Evolutionary conservation across 1,284 basidiomycete species (phyloP).

Genomic region (Trichosporon sp.): DNA sequence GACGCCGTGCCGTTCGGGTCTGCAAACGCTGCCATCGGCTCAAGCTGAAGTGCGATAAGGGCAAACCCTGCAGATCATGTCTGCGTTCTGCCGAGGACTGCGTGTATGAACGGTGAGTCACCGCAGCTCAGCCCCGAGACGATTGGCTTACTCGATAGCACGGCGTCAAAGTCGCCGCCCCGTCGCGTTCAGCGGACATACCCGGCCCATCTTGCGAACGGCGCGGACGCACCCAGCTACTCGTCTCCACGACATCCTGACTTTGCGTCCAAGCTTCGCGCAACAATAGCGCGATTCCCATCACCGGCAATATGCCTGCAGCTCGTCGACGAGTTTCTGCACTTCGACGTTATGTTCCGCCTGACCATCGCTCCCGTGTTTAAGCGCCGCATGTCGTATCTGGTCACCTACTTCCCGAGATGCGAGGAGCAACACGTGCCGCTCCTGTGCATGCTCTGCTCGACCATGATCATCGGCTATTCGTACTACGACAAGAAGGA

Average conservation of each 20-base stretch:
- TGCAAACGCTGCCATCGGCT: slow-evolving; percentile 11
- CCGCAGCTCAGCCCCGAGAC: neutral
- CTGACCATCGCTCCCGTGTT: neutral
- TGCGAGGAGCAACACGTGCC: neutral
- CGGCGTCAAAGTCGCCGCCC: neutral
- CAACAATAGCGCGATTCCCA: neutral
- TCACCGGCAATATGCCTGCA: neutral
- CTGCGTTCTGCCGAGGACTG: neutral
- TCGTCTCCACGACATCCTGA: neutral
- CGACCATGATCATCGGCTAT: neutral
- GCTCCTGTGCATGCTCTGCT: neutral
- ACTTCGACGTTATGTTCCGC: slow-evolving; percentile 7
- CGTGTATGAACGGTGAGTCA: neutral
- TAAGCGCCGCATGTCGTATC: neutral
- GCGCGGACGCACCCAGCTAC: neutral
- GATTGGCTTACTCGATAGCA: neutral
- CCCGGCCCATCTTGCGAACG: neutral
- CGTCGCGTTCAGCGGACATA: neutral
- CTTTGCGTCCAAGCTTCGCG: neutral
- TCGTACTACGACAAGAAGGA: neutral
- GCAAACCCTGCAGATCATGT: slow-evolving; percentile 6
- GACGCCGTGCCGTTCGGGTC: slow-evolving; percentile 6
- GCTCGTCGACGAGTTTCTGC: slow-evolving; percentile 1
- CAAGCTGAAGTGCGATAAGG: slow-evolving; percentile 11
- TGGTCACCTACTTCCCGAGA: neutral